A percentile compares a stretch with the other conserved stretches of the same genome.
phyloP scores from a whole-genome alignment of 208 protist genomes.

The Trypanosomatidae sp. region DNA sequence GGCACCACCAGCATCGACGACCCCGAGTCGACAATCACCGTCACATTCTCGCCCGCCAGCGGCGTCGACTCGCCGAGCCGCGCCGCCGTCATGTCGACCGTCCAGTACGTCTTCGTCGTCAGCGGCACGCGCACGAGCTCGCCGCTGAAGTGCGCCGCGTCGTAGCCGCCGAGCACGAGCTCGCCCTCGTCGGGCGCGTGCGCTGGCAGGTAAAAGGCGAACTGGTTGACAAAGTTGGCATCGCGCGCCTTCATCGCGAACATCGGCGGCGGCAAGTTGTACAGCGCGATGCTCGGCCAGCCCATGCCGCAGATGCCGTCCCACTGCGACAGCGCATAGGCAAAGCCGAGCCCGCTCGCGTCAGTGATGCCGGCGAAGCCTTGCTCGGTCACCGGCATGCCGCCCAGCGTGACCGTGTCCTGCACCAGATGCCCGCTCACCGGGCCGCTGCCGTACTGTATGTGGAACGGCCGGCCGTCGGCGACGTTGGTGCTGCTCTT shows the following conservation, averaged over 20 bases:
- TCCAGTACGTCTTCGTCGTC: slow-evolving; percentile 87
- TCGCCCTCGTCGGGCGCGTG: slow-evolving; percentile 27
- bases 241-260: slow-evolving; percentile 24
- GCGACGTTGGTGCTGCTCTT: slow-evolving; percentile 67
- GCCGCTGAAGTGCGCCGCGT: slow-evolving; percentile 56
- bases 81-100: slow-evolving; percentile 40
- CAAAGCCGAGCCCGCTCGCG: slow-evolving; percentile 57
- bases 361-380: slow-evolving; percentile 82
- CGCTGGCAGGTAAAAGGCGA: slow-evolving; percentile 73
- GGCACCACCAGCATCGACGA: slow-evolving; percentile 91
- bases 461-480: slow-evolving; percentile 80
- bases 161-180: slow-evolving; percentile 78
- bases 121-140: slow-evolving; percentile 74
- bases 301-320: slow-evolving; percentile 81
- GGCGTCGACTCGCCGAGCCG: slow-evolving; percentile 17
- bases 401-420: slow-evolving; percentile 77
- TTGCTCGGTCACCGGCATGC: slow-evolving; percentile 49
- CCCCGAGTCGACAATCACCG: slow-evolving; percentile 87
- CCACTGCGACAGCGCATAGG: slow-evolving; percentile 88
- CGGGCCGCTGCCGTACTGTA: slow-evolving; percentile 90
- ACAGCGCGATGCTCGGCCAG: slow-evolving; percentile 76
- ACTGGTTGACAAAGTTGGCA: slow-evolving; percentile 21
- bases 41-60: slow-evolving; percentile 22
- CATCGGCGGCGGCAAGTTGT: slow-evolving; percentile 66
- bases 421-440: slow-evolving; percentile 79